These are phyloP conservation scores for Imleria badia DNA, from an alignment of 768 basidiomycete species.

Conservation along the genomic window DNA sequence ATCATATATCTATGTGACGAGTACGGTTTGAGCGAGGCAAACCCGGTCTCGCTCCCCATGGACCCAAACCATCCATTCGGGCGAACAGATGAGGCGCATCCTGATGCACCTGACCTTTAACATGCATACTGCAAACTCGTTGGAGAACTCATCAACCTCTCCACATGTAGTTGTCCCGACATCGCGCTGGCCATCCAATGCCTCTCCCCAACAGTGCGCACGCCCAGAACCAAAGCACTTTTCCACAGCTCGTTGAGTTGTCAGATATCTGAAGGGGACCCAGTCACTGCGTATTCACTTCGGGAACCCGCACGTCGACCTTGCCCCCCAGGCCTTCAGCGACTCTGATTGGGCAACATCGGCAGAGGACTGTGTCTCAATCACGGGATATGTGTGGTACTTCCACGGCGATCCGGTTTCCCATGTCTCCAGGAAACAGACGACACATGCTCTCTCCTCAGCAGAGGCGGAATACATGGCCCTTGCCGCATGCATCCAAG, in stretches of 20 bases:
- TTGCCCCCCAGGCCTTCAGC: not conserved
- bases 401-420: not conserved
- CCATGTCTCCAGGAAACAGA: not conserved
- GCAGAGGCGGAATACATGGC: not conserved
- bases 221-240: not conserved
- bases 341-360: not conserved
- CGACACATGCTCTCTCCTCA: not conserved
- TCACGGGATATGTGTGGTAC: not conserved
- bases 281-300: not conserved
- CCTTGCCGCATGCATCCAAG: not conserved
- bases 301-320: too few species aligned
- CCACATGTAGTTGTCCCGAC: not conserved
- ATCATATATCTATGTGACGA: not conserved
- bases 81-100: not conserved
- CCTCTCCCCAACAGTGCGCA: not conserved
- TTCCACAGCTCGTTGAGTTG: not conserved
- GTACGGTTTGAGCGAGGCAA: not conserved
- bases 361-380: accelerated
- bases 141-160: not conserved
- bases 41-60: not conserved
- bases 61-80: not conserved
- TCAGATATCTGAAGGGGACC: not conserved
- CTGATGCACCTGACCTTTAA: not conserved
- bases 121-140: not conserved
- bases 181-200: not conserved